phyloP scores from a whole-genome alignment of 371 early-diverging fungal species.

The Mucor irregularis region DNA sequence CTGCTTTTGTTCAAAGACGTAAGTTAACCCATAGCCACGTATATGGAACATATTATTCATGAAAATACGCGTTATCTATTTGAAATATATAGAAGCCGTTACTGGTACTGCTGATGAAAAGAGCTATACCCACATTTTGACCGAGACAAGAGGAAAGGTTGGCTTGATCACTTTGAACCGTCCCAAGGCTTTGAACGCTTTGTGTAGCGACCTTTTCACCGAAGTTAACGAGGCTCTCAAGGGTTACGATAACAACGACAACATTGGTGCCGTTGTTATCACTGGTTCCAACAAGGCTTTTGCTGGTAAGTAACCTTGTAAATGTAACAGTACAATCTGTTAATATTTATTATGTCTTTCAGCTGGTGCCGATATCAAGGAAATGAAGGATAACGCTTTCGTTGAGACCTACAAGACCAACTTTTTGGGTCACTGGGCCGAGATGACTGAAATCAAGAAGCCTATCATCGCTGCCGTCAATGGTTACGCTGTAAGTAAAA shows the following conservation, averaged over 20 bases:
- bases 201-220: slow-evolving; percentile 86
- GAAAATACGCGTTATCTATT: slow-evolving; percentile 1
- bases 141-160: slow-evolving; percentile 83
- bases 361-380: slow-evolving; percentile 99
- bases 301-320: slow-evolving; percentile 89
- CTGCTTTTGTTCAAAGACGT: slow-evolving; percentile 36
- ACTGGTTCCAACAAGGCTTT: slow-evolving; percentile 97
- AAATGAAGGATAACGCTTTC: slow-evolving; percentile 90
- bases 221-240: slow-evolving; percentile 92
- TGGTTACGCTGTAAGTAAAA: slow-evolving; percentile 85
- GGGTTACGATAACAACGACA: slow-evolving; percentile 74
- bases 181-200: slow-evolving; percentile 97
- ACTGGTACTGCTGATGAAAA: slow-evolving; percentile 34
- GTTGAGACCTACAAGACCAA: slow-evolving; percentile 86
- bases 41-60: background rate
- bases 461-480: slow-evolving; percentile 98
- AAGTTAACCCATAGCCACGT: slow-evolving; percentile 15
- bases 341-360: no score
- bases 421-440: slow-evolving; percentile 94
- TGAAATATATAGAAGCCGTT: slow-evolving; percentile 29
- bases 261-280: slow-evolving; percentile 90
- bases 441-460: slow-evolving; percentile 88
- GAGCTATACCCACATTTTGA: slow-evolving; percentile 67
- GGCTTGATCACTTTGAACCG: slow-evolving; percentile 91
- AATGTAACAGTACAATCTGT: no score